phyloP scores from a whole-genome alignment of 208 protist species.

The Leishmania major region DNA sequence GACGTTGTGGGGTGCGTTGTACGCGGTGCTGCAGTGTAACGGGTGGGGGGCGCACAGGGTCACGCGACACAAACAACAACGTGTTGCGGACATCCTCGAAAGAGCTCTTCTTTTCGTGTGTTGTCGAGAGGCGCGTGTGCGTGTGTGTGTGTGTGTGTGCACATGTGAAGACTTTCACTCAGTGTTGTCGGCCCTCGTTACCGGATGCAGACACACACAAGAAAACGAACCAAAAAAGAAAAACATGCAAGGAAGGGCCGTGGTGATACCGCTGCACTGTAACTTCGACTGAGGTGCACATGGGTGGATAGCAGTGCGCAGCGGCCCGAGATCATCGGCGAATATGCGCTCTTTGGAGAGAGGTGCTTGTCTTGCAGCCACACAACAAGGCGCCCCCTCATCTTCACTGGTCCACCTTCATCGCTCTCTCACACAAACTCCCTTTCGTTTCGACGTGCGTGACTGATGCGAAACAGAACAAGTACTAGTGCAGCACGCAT shows the following conservation, averaged over 20 bases:
- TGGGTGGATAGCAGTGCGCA: not conserved
- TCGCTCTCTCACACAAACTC: not conserved
- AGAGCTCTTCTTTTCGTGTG: not conserved
- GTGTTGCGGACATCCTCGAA: not conserved
- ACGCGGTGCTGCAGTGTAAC: not conserved
- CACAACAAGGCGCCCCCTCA: not conserved
- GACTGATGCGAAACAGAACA: not conserved
- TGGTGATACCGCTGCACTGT: too few relatives aligned
- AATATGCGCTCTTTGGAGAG: not conserved
- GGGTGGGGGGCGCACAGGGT: not conserved
- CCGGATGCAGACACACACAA: not conserved
- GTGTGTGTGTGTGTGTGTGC: not conserved
- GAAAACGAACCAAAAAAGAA: not conserved
- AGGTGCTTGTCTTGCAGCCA: not conserved
- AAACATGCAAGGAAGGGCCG: not conserved
- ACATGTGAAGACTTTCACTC: not conserved
- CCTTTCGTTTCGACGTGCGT: not conserved
- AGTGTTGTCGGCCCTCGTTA: not conserved
- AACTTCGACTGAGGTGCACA: not conserved
- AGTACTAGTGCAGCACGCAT: not conserved
- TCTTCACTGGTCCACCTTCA: not conserved
- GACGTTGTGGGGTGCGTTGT: not conserved
- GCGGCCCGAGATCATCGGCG: not conserved
- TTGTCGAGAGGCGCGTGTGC: not conserved
- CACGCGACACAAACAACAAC: not conserved